Conservation (phyloP, 2,329 filamentous ascomycete species). For the Pezicula neosporulosa region DNA sequence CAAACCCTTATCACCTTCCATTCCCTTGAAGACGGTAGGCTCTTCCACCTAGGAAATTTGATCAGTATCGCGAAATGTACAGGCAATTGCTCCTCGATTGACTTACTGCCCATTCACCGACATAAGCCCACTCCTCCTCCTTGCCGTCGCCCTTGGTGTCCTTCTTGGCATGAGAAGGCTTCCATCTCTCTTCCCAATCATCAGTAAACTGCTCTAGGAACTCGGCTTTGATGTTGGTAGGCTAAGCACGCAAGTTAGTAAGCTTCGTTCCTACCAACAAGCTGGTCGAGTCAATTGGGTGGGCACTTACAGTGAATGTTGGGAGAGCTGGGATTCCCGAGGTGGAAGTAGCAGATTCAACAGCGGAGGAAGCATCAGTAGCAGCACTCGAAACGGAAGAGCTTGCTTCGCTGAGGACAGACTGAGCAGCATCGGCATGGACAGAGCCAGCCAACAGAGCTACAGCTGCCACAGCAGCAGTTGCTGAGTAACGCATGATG, state of each 20-base stretch:
- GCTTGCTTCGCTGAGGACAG: slow-evolving; percentile 45
- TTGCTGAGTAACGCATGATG: slow-evolving; percentile 82
- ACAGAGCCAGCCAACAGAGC: slow-evolving; percentile 69
- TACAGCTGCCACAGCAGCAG: slow-evolving; percentile 73
- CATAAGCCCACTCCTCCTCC: slow-evolving; percentile 92
- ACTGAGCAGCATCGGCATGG: slow-evolving; percentile 61
- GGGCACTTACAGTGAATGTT: slow-evolving; percentile 18
- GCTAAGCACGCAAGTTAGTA: slow-evolving; percentile 39
- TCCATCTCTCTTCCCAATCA: slow-evolving; percentile 92
- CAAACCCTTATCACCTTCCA: slow-evolving; percentile 92
- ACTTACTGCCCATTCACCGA: slow-evolving; percentile 80
- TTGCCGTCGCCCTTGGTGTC: slow-evolving; percentile 68
- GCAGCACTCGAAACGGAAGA: slow-evolving; percentile 30
- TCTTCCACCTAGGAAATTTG: slow-evolving; percentile 61
- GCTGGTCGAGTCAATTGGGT: slow-evolving; percentile 5
- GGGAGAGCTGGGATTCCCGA: slow-evolving; percentile 39
- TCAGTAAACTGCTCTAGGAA: slow-evolving; percentile 99
- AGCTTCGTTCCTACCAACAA: not conserved
- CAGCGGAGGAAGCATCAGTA: slow-evolving; percentile 34
- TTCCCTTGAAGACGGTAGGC: slow-evolving; percentile 84
- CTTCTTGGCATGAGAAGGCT: slow-evolving; percentile 96
- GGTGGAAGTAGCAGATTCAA: slow-evolving; percentile 46
- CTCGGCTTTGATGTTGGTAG: slow-evolving; percentile 81
- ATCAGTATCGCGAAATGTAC: too few species aligned
- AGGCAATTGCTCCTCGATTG: too few species aligned